Base-by-base conservation (phyloP, 306 rosid genomes). In the Dicorynia guianensis region DNA sequence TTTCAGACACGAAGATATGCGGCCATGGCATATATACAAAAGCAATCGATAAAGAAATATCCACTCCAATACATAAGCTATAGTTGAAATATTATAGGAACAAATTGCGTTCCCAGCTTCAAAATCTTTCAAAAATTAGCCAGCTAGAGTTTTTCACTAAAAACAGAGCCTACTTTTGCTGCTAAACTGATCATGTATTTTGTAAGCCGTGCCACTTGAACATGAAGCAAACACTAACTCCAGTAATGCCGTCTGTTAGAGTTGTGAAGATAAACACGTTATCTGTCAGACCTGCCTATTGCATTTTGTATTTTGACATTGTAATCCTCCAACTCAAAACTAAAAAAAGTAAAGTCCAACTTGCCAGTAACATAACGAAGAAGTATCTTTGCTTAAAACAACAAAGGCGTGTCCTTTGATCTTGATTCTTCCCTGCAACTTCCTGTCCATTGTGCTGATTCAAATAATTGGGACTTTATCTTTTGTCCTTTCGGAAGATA, bases 401-500 rank as follows among this genome's bases (percentile, higher is more conserved):
- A 55, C 30, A 5, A 66, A 79, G 73, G 34, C 11, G 36, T 62
- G 74, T 80, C 38, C 73, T 63, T 79, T 82, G 80, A 79, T 83
- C 50, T 48, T 5, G 86, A 86, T 84, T 84, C 90, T 85, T 79
- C 53, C 82, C 74, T 65, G 66, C 75, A 82, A 82, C 82, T 85
- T 67, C 82, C 20, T 40, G 56, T 56, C 73, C 52, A 5, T 76
- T 85, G 85, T 82, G 76, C 62, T 59, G 20, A 71, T 63, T 58
- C 60, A 62, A 50, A 59, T 49, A 66, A 62, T 87, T 88, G 90
- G 47, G 87, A 78, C 79, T 77, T 65, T 83, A 78, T 81, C 82
- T 88, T 83, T 13, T 48, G 42, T 66, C 90, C 79, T 80, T 80
- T 80, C 55, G 38, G 72, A 78, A 80, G 80, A 91, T 86, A 88